Evolutionary conservation across 1,139 yeast genomes (phyloP), one percentile per base, ranked within the genome.

Genomic region (Arxiozyma bovina): DNA sequence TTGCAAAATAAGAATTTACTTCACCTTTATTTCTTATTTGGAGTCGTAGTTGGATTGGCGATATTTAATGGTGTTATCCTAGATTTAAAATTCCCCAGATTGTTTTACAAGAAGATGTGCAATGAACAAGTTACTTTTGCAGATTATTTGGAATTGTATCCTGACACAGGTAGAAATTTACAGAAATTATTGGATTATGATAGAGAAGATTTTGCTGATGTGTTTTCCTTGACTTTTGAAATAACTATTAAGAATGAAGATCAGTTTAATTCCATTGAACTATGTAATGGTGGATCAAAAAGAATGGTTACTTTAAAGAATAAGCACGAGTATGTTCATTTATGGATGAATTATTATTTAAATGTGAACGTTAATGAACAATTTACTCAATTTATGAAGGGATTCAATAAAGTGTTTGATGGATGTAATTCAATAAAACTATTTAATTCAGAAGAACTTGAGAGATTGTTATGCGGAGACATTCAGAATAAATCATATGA

Each of bases 11-110:
- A 30, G 20, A 43, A 46, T 12, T n/a, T 15, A 27, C 67, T 70
- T 17, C 76, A 77, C 55, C 66, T 77, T 9, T 91, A 85, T 69
- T 85, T 81, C 64, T 73, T 89, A 48, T 83, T 90, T 55, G 98
- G 98, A 0, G 87, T 88, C 0, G 83, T 89, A 0, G 71, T 93
- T 49, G 98, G 97, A 0, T 76, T 93, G 63, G 97, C 98, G 0
- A 83, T 93, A 47, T 90, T 88, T 69, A 93, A 93, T 68, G 87
- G 96, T 0, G 86, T 93, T 0, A 89, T 91, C 50, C 73, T 93
- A 51, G 96, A 90, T 65, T 73, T 90, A 53, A 79, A 79, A 51
- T 82, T 93, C 58, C 96, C 98, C 0, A 73, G 75, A 45, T 87
- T 87, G 0, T 70, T 90, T 50, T 93, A 86, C 71, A 91, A 88